Evolutionary conservation across 2,329 filamentous ascomycete species (phyloP).

Genomic region (Botrytis hyacinthi): DNA sequence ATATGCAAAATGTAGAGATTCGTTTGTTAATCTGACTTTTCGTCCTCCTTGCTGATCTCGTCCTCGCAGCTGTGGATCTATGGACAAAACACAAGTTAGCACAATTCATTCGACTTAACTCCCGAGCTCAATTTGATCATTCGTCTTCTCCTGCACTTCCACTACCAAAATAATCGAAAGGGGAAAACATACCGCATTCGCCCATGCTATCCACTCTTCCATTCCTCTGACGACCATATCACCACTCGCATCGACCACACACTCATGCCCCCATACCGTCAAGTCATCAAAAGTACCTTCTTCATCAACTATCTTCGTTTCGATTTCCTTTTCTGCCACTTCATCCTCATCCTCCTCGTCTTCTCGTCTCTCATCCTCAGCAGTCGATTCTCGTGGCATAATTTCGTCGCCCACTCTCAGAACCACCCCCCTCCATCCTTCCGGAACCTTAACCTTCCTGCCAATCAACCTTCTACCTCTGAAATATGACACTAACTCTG

Average conservation of each 20-base stretch:
- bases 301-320: conserved; percentile 58
- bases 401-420: not conserved
- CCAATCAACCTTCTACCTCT: conserved; percentile 12
- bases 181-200: conserved; percentile 55
- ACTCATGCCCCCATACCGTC: conserved; percentile 82
- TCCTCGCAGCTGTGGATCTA: conserved; percentile 14
- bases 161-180: not conserved
- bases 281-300: conserved; percentile 70
- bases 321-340: conserved; percentile 47
- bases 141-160: no score
- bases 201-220: conserved; percentile 76
- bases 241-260: conserved; percentile 54
- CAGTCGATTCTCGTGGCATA: not conserved
- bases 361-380: not conserved
- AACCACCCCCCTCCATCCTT: conserved; percentile 8
- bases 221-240: conserved; percentile 74
- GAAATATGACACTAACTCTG: conserved; percentile 14
- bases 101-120: not conserved
- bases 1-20: not conserved
- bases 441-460: conserved; percentile 23
- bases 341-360: conserved; percentile 39
- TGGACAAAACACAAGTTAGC: not conserved
- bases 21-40: not conserved
- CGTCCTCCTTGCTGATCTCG: not conserved
- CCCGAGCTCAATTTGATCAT: not conserved